These are phyloP conservation scores for Voacanga thouarsii DNA, from an alignment of 257 asterid species.

Conservation along the genomic window DNA sequence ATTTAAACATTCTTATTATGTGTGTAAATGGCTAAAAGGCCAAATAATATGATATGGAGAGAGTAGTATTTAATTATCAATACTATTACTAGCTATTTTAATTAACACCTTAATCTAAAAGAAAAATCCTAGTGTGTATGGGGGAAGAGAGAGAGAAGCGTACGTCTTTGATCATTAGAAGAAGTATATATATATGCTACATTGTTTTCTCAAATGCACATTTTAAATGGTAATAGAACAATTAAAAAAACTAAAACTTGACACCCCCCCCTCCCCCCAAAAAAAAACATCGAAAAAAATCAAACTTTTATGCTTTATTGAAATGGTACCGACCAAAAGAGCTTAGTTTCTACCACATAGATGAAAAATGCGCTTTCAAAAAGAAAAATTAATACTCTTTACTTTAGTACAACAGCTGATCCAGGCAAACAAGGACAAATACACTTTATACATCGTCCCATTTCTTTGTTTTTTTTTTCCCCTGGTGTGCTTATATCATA, in stretches of 20 bases:
- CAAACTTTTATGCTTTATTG: not conserved
- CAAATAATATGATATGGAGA: too few relatives aligned
- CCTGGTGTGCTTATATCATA: not conserved
- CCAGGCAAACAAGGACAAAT: conserved; percentile 8
- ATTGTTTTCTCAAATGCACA: not conserved
- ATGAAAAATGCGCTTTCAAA: not conserved
- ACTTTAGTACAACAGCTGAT: not conserved
- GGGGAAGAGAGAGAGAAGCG: too few relatives aligned
- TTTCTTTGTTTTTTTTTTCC: not conserved
- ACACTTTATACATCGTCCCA: not conserved
- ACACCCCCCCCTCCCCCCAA: too few relatives aligned
- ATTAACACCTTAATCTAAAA: too few relatives aligned
- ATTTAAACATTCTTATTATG: too few relatives aligned
- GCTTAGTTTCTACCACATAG: not conserved
- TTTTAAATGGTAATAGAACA: not conserved
- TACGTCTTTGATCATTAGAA: not conserved
- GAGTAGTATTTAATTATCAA: too few relatives aligned
- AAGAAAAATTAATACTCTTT: not conserved
- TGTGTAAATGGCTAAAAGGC: too few relatives aligned
- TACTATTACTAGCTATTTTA: too few relatives aligned
- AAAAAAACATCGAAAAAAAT: not conserved
- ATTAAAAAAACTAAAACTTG: not conserved
- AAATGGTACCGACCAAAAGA: not conserved
- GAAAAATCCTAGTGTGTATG: too few relatives aligned
- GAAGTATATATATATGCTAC: too few relatives aligned